phyloP scores from a whole-genome alignment of 495 filamentous ascomycete genomes.

The Neurospora hispaniola region DNA sequence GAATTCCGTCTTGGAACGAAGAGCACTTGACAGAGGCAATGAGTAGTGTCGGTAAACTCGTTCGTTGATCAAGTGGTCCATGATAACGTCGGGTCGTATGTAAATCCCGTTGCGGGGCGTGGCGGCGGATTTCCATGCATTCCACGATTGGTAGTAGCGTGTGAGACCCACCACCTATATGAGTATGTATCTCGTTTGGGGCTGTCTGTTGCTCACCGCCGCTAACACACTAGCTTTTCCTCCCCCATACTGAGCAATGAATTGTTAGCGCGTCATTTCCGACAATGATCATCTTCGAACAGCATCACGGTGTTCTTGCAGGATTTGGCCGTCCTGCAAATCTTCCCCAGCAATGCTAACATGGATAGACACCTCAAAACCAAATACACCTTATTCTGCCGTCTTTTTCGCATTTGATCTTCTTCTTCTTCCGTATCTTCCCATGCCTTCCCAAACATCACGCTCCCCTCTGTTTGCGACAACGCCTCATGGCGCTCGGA shows the following conservation, averaged over 20 bases:
- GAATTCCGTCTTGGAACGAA: not conserved
- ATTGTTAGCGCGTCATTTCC: not conserved
- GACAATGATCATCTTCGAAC: not conserved
- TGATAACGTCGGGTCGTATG: not conserved
- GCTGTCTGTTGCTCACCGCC: not conserved
- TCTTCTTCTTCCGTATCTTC: not conserved
- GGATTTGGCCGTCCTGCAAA: not conserved
- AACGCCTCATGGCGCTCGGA: not conserved
- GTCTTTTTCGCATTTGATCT: not conserved
- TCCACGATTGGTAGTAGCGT: not conserved
- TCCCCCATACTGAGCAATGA: not conserved
- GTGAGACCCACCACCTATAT: not conserved
- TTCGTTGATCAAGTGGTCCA: not conserved
- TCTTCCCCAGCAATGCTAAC: not conserved
- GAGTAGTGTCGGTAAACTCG: not conserved
- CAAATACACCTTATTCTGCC: not conserved
- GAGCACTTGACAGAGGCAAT: not conserved
- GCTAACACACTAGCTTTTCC: not conserved
- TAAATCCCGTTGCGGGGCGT: not conserved
- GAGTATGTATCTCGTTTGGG: not conserved
- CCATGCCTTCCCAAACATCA: not conserved
- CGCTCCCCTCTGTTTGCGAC: not conserved
- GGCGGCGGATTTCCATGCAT: not conserved
- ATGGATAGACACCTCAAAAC: not conserved
- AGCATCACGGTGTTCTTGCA: not conserved